Conservation (phyloP, 2,329 filamentous ascomycete genomes). For the Verticillium alfalfae region DNA sequence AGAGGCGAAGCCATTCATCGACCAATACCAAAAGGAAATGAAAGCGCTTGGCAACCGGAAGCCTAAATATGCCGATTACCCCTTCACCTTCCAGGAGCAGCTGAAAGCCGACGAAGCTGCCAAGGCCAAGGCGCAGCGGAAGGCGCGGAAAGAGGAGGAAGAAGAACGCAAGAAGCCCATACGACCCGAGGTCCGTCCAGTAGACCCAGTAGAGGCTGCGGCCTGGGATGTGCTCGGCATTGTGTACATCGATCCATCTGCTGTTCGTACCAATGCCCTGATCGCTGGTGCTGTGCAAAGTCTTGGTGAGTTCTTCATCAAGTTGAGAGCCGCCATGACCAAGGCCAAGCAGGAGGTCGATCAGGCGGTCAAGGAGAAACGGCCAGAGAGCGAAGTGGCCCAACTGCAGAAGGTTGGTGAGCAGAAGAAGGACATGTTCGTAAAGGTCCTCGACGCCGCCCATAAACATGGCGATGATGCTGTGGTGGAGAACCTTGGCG, state of each 20-base stretch:
- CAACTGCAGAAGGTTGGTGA: slow-evolving; percentile 34
- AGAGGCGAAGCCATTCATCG: slow-evolving; percentile 31
- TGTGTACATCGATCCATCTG: slow-evolving; percentile 37
- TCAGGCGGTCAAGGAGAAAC: slow-evolving; percentile 35
- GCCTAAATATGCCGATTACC: slow-evolving; percentile 41
- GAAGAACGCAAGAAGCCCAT: slow-evolving; percentile 33
- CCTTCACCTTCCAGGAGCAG: slow-evolving; percentile 35
- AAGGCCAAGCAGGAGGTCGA: slow-evolving; percentile 39
- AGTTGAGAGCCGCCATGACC: slow-evolving; percentile 41
- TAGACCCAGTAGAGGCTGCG: slow-evolving; percentile 38
- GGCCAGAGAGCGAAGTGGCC: slow-evolving; percentile 22
- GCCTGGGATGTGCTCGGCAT: slow-evolving; percentile 49
- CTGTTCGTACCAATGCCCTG: slow-evolving; percentile 27
- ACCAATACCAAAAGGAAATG: slow-evolving; percentile 36
- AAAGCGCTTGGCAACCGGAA: slow-evolving; percentile 32
- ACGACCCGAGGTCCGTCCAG: slow-evolving; percentile 36
- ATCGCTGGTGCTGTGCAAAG: slow-evolving; percentile 44
- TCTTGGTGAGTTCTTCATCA: slow-evolving; percentile 44
- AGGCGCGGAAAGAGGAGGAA: slow-evolving; percentile 35
- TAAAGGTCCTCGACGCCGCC: slow-evolving; percentile 46
- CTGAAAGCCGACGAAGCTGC: slow-evolving; percentile 38
- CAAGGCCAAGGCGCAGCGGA: slow-evolving; percentile 40
- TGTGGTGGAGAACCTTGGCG: slow-evolving; percentile 52
- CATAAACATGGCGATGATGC: slow-evolving; percentile 48
- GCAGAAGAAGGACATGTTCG: slow-evolving; percentile 41